Conservation (phyloP, 805 yeast genomes). For the Candida loeiensis region DNA sequence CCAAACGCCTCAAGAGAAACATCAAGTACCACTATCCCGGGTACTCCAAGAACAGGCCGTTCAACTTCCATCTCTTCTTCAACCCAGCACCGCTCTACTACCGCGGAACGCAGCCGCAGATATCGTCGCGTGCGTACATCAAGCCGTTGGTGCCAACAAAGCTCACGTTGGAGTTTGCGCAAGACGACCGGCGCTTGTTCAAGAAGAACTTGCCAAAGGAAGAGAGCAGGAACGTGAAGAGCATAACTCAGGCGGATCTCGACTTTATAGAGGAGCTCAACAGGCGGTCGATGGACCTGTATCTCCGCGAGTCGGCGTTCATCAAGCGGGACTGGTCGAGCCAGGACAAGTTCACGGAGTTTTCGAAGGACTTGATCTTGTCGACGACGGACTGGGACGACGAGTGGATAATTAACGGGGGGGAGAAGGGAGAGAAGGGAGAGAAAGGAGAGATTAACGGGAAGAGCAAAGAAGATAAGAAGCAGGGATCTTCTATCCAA, state of each 20-base stretch:
- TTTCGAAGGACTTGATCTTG: constrained; percentile 53
- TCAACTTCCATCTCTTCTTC: constrained; percentile 64
- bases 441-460: constrained; percentile 14
- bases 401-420: constrained; percentile 54
- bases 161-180: constrained; percentile 55
- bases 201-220: constrained; percentile 21
- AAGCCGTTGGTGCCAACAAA: constrained; percentile 58
- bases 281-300: constrained; percentile 15
- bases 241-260: constrained; percentile 31
- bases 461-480: no score
- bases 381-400: constrained; percentile 82
- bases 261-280: constrained; percentile 28
- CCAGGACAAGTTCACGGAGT: constrained; percentile 38
- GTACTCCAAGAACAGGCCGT: constrained; percentile 51
- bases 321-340: constrained; percentile 31
- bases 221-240: constrained; percentile 13
- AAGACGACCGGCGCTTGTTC: constrained; percentile 57
- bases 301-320: constrained; percentile 27
- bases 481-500: no score
- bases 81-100: constrained; percentile 57
- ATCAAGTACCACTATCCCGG: constrained; percentile 58
- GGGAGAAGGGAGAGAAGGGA: constrained; percentile 10
- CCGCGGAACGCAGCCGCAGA: constrained; percentile 50
- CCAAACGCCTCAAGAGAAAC: constrained; percentile 22
- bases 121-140: constrained; percentile 25